phyloP scores from a whole-genome alignment of 495 filamentous ascomycete species.

The Hypoxylon trugodes region DNA sequence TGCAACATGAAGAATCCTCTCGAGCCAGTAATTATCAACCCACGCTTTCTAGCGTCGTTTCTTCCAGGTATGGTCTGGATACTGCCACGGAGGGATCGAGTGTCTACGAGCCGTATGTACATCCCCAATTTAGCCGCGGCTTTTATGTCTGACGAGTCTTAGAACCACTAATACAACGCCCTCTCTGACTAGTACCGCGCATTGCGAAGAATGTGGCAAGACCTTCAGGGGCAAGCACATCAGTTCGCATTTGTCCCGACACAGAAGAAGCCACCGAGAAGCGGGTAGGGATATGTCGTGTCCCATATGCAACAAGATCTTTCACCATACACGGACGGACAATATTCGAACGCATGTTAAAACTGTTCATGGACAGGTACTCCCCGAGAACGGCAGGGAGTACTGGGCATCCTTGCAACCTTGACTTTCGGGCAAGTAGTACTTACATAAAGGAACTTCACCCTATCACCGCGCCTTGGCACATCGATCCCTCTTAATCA shows the following conservation, averaged over 20 bases:
- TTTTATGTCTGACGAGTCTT: not conserved
- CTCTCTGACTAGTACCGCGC: not conserved
- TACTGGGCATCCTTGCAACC: slow-evolving; percentile 16
- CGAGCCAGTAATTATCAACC: slow-evolving; percentile 7
- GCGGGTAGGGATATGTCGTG: not conserved
- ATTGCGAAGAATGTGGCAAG: slow-evolving; percentile 18
- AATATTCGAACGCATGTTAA: slow-evolving; percentile 23
- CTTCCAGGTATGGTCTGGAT: slow-evolving; percentile 6
- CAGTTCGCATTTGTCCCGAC: slow-evolving; percentile 29
- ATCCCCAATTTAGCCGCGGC: not conserved
- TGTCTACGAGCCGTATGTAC: not conserved
- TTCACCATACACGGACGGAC: slow-evolving; percentile 21
- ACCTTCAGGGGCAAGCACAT: slow-evolving; percentile 6
- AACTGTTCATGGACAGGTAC: slow-evolving; percentile 4
- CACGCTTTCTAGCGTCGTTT: slow-evolving; percentile 3
- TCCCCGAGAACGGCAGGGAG: slow-evolving; percentile 13
- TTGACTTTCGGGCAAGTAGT: too few relatives aligned
- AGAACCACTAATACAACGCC: slow-evolving; percentile 10
- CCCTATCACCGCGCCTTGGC: not conserved
- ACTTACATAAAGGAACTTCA: not conserved
- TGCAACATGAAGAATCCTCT: not conserved
- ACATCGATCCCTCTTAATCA: too few relatives aligned
- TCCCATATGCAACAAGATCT: slow-evolving; percentile 18
- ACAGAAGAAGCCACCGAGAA: slow-evolving; percentile 12
- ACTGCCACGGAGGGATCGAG: slow-evolving; percentile 1